Conservation (phyloP, 106 monocot genomes). For the Dioscorea alata region DNA sequence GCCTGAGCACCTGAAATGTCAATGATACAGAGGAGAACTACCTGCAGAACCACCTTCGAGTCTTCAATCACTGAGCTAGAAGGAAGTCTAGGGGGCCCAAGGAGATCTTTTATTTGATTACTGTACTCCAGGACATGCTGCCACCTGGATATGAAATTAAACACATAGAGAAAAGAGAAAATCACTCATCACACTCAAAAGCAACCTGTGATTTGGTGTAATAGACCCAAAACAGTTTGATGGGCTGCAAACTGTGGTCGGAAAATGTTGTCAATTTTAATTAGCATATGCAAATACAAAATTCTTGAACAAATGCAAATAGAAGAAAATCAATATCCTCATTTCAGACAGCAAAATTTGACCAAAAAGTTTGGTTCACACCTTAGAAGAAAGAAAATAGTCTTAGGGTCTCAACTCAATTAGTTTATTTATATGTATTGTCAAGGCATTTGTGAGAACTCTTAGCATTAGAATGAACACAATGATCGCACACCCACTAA, state of each 20-base stretch:
- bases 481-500: too few relatives aligned
- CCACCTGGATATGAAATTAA: conserved; percentile 41
- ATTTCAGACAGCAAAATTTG: too few relatives aligned
- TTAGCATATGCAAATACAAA: neutral
- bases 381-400: too few relatives aligned
- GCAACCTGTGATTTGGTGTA: neutral
- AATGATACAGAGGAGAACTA: conserved; percentile 8
- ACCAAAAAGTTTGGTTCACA: too few relatives aligned
- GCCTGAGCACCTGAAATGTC: neutral
- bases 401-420: too few relatives aligned
- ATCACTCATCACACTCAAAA: neutral
- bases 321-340: too few relatives aligned
- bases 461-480: too few relatives aligned
- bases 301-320: neutral
- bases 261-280: neutral
- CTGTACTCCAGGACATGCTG: conserved; percentile 78
- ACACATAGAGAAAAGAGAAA: neutral
- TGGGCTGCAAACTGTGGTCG: too few relatives aligned
- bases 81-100: conserved; percentile 27
- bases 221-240: neutral
- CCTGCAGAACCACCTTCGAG: conserved; percentile 52
- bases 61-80: conserved; percentile 49
- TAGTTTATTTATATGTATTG: too few relatives aligned
- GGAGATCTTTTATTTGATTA: conserved; percentile 52
- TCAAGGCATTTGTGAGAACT: too few relatives aligned